phyloP scores from a whole-genome alignment of 441 rosid genomes.

The Adansonia gregorii region DNA sequence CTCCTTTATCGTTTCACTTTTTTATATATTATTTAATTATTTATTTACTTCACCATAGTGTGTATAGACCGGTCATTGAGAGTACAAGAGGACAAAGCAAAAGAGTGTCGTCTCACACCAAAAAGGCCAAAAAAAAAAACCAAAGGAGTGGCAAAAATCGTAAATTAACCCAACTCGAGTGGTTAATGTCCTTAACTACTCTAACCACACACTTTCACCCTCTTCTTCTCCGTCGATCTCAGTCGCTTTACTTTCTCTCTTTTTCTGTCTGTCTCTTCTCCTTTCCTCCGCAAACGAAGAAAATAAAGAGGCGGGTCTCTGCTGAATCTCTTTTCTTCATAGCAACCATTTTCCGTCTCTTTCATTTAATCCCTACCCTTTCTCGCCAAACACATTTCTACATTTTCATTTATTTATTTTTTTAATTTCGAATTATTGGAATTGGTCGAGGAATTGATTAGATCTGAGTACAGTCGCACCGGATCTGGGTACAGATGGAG shows the following conservation, averaged over 20 bases:
- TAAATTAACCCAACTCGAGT: constrained; percentile 20
- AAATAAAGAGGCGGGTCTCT: constrained; percentile 44
- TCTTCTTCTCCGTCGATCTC: constrained; percentile 41
- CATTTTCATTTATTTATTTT: neutral
- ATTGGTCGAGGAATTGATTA: constrained; percentile 30
- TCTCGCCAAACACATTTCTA: constrained; percentile 2
- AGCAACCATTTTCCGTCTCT: constrained; percentile 21
- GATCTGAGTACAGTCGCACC: constrained; percentile 48
- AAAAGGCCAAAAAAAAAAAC: neutral
- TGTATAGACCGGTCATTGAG: no score
- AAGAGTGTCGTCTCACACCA: neutral
- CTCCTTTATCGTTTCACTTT: no score
- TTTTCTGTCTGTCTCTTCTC: constrained; percentile 6
- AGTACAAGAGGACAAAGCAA: neutral
- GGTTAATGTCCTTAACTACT: constrained; percentile 22
- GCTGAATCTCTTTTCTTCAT: constrained; percentile 33
- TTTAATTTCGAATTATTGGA: neutral
- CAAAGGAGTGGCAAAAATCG: constrained; percentile 28
- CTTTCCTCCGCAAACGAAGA: constrained; percentile 11
- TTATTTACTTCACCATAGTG: no score
- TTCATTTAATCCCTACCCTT: neutral
- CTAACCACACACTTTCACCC: constrained; percentile 31
- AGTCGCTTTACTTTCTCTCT: constrained; percentile 33
- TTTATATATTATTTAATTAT: no score
- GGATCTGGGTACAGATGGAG: constrained; percentile 73